Base-by-base conservation (phyloP, 2,329 filamentous ascomycete genomes). In the Colletotrichum sp. region DNA sequence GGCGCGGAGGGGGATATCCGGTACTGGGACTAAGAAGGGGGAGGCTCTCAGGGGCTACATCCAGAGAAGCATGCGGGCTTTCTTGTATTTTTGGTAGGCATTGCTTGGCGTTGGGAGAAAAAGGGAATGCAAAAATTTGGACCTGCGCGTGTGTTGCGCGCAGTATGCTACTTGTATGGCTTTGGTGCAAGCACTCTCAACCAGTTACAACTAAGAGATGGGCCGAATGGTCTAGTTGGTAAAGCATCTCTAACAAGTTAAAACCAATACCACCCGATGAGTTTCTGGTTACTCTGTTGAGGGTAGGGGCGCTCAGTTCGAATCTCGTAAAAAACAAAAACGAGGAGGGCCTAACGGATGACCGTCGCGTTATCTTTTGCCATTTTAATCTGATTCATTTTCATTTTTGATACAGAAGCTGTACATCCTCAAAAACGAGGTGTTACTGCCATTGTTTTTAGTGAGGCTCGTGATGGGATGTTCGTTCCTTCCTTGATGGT, bases 1-100 rank as follows among this genome's bases (percentile, higher is more conserved):
- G 97, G 97, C 24, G 85, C 98, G 85, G 95, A 98, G 81, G 96
- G 97, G 7, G 89, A 94, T 62, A 95, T 99, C 77, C 95, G 94
- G 84, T 96, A 96, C 84, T 99, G 96, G 95, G 97, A 99, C 89
- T 99, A 90, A 84, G 9, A 15, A 22, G 28, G 32, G 15, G 15
- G 1, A 16, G 52, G 22, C 30, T 26, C 32, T 55, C 39, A n/a
- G 39, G 39, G 39, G 18, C 9, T 48, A n/a, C 1, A 4, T 48
- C 8, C 39, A 10, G 18, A n/a, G 9, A 48, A 48, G 39, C 18
- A 3, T 0, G 39, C 39, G 39, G 39, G 18, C 9, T n/a, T 48
- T 48, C 18, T 71, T 77, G 69, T 75, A 74, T 52, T 24, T 71
- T 22, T 67, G 24, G 24, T 13, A 39, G 63, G 76, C 75, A 75